These are phyloP conservation scores for Candida taoyuanica DNA, from an alignment of 805 yeast species.

Conservation along the genomic window DNA sequence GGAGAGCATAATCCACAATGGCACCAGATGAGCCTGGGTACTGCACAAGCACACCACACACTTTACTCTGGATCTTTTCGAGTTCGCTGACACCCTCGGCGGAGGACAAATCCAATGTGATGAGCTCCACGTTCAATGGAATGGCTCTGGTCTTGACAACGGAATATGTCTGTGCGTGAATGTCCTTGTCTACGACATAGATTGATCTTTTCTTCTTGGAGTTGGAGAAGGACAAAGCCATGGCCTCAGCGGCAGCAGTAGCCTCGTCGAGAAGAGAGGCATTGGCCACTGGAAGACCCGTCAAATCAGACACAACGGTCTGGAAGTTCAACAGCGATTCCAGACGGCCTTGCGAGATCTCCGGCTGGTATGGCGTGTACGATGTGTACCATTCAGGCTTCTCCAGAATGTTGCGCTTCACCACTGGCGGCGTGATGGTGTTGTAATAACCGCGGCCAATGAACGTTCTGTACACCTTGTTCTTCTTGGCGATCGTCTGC, in stretches of 20 bases:
- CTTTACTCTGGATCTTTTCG: slow-evolving; percentile 31
- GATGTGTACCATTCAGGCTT: slow-evolving; percentile 99
- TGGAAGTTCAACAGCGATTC: slow-evolving; percentile 89
- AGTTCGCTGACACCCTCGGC: slow-evolving; percentile 35
- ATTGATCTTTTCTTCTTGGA: slow-evolving; percentile 60
- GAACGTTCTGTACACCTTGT: slow-evolving; percentile 65
- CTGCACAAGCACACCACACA: slow-evolving; percentile 83
- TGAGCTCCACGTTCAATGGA: slow-evolving; percentile 64
- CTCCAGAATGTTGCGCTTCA: slow-evolving; percentile 87
- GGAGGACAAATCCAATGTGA: slow-evolving; percentile 50
- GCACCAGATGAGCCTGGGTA: slow-evolving; percentile 89
- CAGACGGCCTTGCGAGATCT: slow-evolving; percentile 93
- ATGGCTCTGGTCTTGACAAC: slow-evolving; percentile 77
- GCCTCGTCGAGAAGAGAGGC: slow-evolving; percentile 95
- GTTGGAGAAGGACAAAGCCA: slow-evolving; percentile 73
- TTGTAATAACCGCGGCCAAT: slow-evolving; percentile 96
- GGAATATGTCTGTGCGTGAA: slow-evolving; percentile 82
- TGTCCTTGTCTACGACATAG: slow-evolving; percentile 68
- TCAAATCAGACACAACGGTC: slow-evolving; percentile 84
- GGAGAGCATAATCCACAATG: slow-evolving; percentile 43
- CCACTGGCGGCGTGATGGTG: slow-evolving; percentile 84
- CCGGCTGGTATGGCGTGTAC: slow-evolving; percentile 98
- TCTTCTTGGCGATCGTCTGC: slow-evolving; percentile 65
- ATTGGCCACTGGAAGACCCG: slow-evolving; percentile 93
- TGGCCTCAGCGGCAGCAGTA: slow-evolving; percentile 96